These are phyloP conservation scores for Cymbidium sinense DNA, from an alignment of 106 monocot genomes.

Conservation along the genomic window DNA sequence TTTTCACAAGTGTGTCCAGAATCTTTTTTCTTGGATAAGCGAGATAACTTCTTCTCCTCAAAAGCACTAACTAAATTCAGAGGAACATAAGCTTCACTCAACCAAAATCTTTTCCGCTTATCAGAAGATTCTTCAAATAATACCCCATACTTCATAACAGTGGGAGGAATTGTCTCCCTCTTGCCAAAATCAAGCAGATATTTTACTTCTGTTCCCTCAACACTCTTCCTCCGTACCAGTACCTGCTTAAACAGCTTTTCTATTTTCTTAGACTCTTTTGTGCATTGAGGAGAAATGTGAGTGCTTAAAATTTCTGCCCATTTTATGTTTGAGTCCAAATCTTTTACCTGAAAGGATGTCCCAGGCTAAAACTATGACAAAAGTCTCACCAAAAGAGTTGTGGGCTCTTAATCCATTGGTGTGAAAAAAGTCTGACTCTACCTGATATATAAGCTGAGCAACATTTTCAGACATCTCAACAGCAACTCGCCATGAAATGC, in stretches of 20 bases:
- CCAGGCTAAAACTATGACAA: background rate
- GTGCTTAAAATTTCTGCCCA: slow-evolving; percentile 65
- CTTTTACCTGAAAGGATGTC: slow-evolving; percentile 61
- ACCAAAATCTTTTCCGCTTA: slow-evolving; percentile 78
- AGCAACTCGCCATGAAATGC: slow-evolving; percentile 73
- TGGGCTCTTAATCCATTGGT: background rate
- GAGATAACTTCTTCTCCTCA: slow-evolving; percentile 65
- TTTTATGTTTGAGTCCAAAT: slow-evolving; percentile 71
- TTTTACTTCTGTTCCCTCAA: slow-evolving; percentile 57
- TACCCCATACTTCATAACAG: slow-evolving; percentile 64
- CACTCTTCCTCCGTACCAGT: slow-evolving; percentile 48
- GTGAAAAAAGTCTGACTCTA: slow-evolving; percentile 7
- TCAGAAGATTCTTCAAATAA: slow-evolving; percentile 60
- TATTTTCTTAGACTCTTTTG: slow-evolving; percentile 55
- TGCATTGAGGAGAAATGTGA: slow-evolving; percentile 28
- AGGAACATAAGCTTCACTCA: slow-evolving; percentile 75
- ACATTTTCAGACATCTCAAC: slow-evolving; percentile 83
- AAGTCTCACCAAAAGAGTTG: background rate
- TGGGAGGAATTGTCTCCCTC: slow-evolving; percentile 58
- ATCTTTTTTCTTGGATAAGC: slow-evolving; percentile 39
- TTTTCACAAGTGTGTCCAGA: slow-evolving; percentile 24
- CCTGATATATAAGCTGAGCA: slow-evolving; percentile 61
- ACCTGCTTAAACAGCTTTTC: slow-evolving; percentile 55
- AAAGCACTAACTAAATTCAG: slow-evolving; percentile 60
- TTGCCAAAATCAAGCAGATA: slow-evolving; percentile 96